A percentile compares a stretch with the other conserved stretches of the same genome.
These are phyloP conservation scores for Fusarium sp. DNA, from an alignment of 2,329 filamentous ascomycete species.

Conservation along the genomic window DNA sequence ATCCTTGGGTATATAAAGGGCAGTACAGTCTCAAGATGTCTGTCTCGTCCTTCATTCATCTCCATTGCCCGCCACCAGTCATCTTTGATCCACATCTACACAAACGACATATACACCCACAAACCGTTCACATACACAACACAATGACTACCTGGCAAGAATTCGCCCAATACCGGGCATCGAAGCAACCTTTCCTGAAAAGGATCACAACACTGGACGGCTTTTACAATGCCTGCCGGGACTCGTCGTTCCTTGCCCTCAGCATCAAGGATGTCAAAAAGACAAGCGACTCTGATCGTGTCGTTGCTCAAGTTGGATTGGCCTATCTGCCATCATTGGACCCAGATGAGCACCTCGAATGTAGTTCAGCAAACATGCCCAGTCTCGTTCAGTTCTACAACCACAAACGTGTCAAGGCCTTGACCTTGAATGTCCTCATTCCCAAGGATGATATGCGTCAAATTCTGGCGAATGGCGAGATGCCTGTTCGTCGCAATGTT, in stretches of 20 bases:
- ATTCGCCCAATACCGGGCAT: too few relatives aligned
- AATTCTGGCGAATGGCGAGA: too few relatives aligned
- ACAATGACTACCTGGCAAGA: too few relatives aligned
- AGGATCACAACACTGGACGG: too few relatives aligned
- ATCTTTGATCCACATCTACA: too few relatives aligned
- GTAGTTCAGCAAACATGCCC: background rate
- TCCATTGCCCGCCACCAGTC: too few relatives aligned
- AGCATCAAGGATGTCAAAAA: background rate
- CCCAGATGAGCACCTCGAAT: background rate
- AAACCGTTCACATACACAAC: too few relatives aligned
- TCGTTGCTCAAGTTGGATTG: conserved; percentile 34
- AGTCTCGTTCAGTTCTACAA: conserved; percentile 5
- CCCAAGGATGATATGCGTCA: too few relatives aligned
- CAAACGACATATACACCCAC: too few relatives aligned
- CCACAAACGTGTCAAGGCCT: background rate
- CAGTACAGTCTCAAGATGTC: fast-evolving
- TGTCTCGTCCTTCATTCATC: background rate
- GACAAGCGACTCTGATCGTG: background rate
- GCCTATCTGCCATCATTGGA: conserved; percentile 6
- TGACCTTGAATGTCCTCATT: background rate
- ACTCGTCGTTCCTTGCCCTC: background rate
- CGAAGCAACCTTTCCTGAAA: too few relatives aligned
- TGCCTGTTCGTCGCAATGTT: too few relatives aligned
- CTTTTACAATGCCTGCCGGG: too few relatives aligned
- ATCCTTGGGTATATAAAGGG: background rate